A percentile compares a stretch with the other conserved stretches of the same genome.
Evolutionary conservation across 2,329 filamentous ascomycete genomes (phyloP).

Genomic region (Coniochaeta hoffmannii): DNA sequence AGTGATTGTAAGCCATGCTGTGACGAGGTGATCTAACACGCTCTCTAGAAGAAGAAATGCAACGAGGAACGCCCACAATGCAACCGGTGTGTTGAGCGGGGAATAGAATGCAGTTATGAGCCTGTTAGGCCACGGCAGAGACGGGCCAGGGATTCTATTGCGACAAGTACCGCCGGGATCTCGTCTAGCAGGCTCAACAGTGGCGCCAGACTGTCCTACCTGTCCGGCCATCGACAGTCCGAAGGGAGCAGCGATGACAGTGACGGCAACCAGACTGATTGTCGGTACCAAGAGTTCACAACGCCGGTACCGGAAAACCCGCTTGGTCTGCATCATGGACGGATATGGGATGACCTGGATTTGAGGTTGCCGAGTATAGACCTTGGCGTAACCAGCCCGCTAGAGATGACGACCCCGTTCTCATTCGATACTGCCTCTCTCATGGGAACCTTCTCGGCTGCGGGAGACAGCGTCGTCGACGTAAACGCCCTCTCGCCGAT

Average conservation of each 20-base stretch:
- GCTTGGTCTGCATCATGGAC: not conserved
- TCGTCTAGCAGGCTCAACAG: not conserved
- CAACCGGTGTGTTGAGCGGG: constrained; percentile 41
- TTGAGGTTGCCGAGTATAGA: not conserved
- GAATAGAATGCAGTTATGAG: constrained; percentile 42
- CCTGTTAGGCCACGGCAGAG: constrained; percentile 34
- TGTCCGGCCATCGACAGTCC: constrained; percentile 18
- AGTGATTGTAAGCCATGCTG: not conserved
- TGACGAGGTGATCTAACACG: not conserved
- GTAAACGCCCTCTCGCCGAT: constrained; percentile 2
- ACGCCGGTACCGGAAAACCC: constrained; percentile 1
- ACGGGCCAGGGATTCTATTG: constrained; percentile 26
- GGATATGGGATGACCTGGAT: not conserved
- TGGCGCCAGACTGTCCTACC: constrained; percentile 10
- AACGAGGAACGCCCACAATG: constrained; percentile 45
- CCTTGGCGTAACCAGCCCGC: constrained; percentile 4
- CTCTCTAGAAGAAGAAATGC: constrained; percentile 48
- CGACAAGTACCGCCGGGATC: constrained; percentile 8
- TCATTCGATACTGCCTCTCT: constrained; percentile 7
- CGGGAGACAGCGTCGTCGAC: constrained; percentile 3
- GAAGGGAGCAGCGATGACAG: constrained; percentile 6
- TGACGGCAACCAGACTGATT: constrained; percentile 4
- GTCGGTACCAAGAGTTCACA: not conserved
- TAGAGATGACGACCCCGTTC: constrained; percentile 2
- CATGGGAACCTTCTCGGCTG: not conserved